These are phyloP conservation scores for Candida andamanensis DNA, from an alignment of 805 yeast species.

Conservation along the genomic window DNA sequence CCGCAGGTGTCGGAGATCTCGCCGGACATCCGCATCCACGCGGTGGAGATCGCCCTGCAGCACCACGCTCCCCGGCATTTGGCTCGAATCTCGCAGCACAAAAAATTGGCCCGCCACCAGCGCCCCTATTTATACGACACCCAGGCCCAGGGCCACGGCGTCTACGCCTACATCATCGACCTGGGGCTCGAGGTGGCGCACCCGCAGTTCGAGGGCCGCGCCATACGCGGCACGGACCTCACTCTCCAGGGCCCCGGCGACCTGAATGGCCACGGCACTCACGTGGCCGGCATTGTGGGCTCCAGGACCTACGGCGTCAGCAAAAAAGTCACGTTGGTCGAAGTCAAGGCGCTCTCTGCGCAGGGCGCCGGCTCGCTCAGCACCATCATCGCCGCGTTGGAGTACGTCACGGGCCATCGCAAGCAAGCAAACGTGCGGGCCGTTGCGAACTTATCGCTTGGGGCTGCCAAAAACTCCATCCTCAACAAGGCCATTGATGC, in stretches of 20 bases:
- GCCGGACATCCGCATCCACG: constrained; percentile 58
- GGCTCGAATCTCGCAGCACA: constrained; percentile 54
- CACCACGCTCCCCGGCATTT: constrained; percentile 58
- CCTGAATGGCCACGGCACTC: constrained; percentile 54
- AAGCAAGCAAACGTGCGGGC: constrained; percentile 32
- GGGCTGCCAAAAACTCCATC: constrained; percentile 62
- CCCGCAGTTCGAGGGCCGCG: constrained; percentile 63
- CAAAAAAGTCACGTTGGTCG: constrained; percentile 53
- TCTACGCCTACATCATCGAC: constrained; percentile 76
- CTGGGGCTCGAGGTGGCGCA: constrained; percentile 67
- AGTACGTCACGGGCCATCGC: constrained; percentile 61
- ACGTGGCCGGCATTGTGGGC: constrained; percentile 51
- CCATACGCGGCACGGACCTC: constrained; percentile 53
- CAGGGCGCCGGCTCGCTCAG: constrained; percentile 69
- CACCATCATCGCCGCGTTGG: constrained; percentile 60
- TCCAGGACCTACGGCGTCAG: constrained; percentile 50
- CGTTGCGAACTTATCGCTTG: constrained; percentile 77
- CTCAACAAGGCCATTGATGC: constrained; percentile 74
- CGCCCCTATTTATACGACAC: constrained; percentile 46
- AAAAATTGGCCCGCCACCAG: constrained; percentile 14
- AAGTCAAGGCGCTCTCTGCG: constrained; percentile 67
- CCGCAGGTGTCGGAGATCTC: constrained; percentile 66
- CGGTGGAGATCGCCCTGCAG: constrained; percentile 45
- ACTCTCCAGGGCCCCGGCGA: constrained; percentile 55
- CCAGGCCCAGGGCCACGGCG: constrained; percentile 48